Evolutionary conservation across 805 yeast species (phyloP), one percentile per base, ranked within the genome.

Genomic region (Nakazawaea ishiwadae): DNA sequence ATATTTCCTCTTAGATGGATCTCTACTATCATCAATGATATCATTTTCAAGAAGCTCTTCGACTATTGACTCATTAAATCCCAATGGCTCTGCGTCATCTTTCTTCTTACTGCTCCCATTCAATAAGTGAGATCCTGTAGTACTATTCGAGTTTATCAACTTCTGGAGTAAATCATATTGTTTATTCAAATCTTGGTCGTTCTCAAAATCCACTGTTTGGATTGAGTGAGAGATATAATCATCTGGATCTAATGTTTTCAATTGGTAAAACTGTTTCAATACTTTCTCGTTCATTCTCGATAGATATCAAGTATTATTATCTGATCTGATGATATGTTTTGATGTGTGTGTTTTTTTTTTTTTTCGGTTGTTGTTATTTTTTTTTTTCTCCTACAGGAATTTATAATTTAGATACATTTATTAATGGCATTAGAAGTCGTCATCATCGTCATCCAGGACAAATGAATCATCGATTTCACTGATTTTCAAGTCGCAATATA

Each of bases 401-500:
- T 6, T 14, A 8, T 23, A 23, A 10, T 23, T 8, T 23, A 8
- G 7, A 23, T 23, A 8, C 26, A 23, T 23, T 8, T 10, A 23
- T 23, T 7, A 6, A 9, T 6, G 6, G 10, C 33, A 6, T 31
- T 17, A 31, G 20, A 31, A 31, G 19, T 38, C 41, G 20, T 31
- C 37, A 19, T 34, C 37, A 35, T 26, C 29, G 24, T 17, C 39
- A 14, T 30, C 35, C 17, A 10, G 23, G 2, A 16, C 29, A 10
- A 42, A 42, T 10, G 39, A 17, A 19, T 73, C 74, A 49, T 87
- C 96, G 35, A 89, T 71, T 12, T 73, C 71, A 38, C 77, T 80
- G 42, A 90, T 79, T 54, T 77, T 81, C 37, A 77, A 64, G 38
- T 84, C 95, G 58, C 96, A 89, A 9, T 87, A 60, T 7, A 81